These are phyloP conservation scores for Cryptosporidium tyzzeri DNA, from an alignment of 169 alveolate genomes.

Conservation along the genomic window DNA sequence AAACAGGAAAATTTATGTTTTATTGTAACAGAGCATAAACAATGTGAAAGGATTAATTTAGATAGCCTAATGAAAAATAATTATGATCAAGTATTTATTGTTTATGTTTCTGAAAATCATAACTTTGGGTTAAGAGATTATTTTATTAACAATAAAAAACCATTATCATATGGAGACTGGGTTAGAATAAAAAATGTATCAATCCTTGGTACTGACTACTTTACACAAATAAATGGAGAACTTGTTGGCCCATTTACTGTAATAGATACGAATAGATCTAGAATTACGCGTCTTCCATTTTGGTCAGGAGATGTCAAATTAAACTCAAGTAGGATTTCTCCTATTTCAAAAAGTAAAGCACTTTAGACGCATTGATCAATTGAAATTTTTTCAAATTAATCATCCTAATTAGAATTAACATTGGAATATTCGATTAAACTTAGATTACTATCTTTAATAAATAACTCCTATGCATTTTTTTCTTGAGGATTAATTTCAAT, in stretches of 20 bases:
- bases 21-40: constrained; percentile 51
- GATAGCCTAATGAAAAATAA: not conserved
- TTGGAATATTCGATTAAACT: not conserved
- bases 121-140: constrained; percentile 56
- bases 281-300: constrained; percentile 73
- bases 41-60: constrained; percentile 13
- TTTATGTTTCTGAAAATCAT: constrained; percentile 8
- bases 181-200: constrained; percentile 64
- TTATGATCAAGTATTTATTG: constrained; percentile 36
- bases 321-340: constrained; percentile 38
- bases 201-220: constrained; percentile 7
- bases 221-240: constrained; percentile 22
- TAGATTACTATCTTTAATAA: too few species aligned
- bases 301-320: constrained; percentile 75
- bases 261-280: constrained; percentile 57
- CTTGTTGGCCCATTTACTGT: constrained; percentile 61
- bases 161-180: constrained; percentile 65
- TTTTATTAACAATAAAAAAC: constrained; percentile 33
- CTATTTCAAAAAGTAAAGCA: constrained; percentile 25
- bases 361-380: not conserved
- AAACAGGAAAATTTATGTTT: constrained; percentile 26
- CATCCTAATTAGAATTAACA: not conserved
- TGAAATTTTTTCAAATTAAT: too few species aligned
- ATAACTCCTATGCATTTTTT: too few species aligned
- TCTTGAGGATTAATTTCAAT: too few species aligned